phyloP scores from a whole-genome alignment of 1,284 basidiomycete species.

The Heterobasidion parviporum region DNA sequence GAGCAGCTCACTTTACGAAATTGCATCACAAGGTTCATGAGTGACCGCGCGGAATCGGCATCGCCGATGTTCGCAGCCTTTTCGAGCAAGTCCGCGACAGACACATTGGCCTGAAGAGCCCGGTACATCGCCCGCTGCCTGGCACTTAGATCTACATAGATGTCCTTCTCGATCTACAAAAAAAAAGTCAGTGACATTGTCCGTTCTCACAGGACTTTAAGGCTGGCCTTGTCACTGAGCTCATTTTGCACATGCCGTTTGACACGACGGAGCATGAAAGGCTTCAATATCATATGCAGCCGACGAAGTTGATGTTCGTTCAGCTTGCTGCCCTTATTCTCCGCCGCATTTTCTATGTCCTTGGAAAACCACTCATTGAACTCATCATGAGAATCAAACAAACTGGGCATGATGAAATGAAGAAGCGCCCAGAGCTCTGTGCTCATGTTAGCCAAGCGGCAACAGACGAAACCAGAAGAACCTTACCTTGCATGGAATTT shows the following conservation, averaged over 20 bases:
- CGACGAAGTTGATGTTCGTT: slow-evolving; percentile 95
- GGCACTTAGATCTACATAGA: slow-evolving; percentile 92
- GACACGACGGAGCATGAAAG: slow-evolving; percentile 97
- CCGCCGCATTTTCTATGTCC: slow-evolving; percentile 93
- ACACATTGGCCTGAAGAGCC: slow-evolving; percentile 87
- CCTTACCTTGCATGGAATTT: slow-evolving; percentile 96
- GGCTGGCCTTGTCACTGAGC: slow-evolving; percentile 90
- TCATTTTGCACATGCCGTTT: slow-evolving; percentile 99
- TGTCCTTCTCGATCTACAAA: slow-evolving; percentile 87
- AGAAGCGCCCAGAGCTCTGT: slow-evolving; percentile 97
- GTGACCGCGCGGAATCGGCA: slow-evolving; percentile 81
- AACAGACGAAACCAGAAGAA: not conserved
- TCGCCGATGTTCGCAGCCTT: slow-evolving; percentile 88
- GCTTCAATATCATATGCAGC: slow-evolving; percentile 98
- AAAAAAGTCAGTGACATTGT: not conserved
- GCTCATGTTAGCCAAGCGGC: slow-evolving; percentile 5
- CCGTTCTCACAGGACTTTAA: not conserved
- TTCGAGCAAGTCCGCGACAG: slow-evolving; percentile 89
- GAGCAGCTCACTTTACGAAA: slow-evolving; percentile 77
- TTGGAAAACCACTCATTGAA: slow-evolving; percentile 99
- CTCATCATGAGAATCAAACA: slow-evolving; percentile 99
- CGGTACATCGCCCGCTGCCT: slow-evolving; percentile 92
- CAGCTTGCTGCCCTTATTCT: slow-evolving; percentile 85
- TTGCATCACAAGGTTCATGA: slow-evolving; percentile 99
- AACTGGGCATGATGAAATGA: slow-evolving; percentile 99